Evolutionary conservation across 169 alveolate genomes (phyloP), one percentile per base, ranked within the genome.

Genomic region (Plasmodium yoelii): DNA sequence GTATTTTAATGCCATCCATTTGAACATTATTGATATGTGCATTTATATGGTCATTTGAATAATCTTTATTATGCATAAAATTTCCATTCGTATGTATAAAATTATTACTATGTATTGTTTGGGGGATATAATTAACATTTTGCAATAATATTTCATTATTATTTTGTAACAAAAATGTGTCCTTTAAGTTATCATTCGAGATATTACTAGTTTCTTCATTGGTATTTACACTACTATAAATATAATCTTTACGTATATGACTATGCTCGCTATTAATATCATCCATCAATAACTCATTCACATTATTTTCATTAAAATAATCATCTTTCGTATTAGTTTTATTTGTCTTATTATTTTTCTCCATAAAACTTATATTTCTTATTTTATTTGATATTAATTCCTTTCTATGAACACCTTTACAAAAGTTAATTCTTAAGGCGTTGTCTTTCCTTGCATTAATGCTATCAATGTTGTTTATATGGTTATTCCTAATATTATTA

Each of bases 321-420:
- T 82, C 84, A 26, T 24, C 49, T 24, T 55, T 82, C 69, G 46
- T 26, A 19, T 57, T 82, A 15, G 42, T 61, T 44, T 28, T 56
- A 26, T 26, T 67, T 42, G 18, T 53, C 44, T 67, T 70, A 18
- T 61, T 67, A 18, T 61, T 82, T 60, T 46, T 60, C 46, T 61
- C 88, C n/a, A 65, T 49, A 18, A 18, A 82, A 64, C 34, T 24
- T 2, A 34, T 42, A 61, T 74, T 10, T 74, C 61, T 74, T 19
- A 61, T 74, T 18, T 34, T 82, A 59, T 82, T 67, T 34, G 72
- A 13, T 28, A 46, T 7, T 49, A 44, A 44, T 49, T 82, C 74
- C 61, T 67, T 67, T 13, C 13, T 67, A 26, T 67, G 26, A 51
- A 82, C 12, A 55, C 68, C 68, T 42, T 57, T 56, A 22, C 63